Percentiles rank a stretch among this genome's conserved stretches.
These are phyloP conservation scores for Ophiostoma sp. DNA, from an alignment of 2,329 filamentous ascomycete genomes.

Conservation along the genomic window DNA sequence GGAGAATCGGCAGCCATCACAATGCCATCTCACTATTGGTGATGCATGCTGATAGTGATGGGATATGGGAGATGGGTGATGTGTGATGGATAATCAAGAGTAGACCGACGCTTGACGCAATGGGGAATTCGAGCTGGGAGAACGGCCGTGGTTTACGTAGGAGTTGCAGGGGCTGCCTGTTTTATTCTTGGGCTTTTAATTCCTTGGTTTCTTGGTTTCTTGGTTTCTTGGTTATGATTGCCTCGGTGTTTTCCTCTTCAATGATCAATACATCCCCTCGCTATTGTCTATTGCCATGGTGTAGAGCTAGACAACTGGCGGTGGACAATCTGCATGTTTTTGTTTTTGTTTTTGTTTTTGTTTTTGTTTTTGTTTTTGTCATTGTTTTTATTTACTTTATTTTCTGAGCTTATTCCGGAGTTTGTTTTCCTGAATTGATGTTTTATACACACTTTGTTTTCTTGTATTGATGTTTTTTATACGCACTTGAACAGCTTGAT, in stretches of 20 bases:
- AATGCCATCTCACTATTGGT: no score
- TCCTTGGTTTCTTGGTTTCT: not conserved
- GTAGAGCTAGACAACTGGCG: no score
- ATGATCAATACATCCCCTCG: not conserved
- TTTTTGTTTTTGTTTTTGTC: no score
- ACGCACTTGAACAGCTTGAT: no score
- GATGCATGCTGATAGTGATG: not conserved
- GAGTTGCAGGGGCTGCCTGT: not conserved
- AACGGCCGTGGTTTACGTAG: not conserved
- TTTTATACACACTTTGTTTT: no score
- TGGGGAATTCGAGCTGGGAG: not conserved
- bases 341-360: no score
- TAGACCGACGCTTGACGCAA: not conserved
- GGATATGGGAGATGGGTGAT: not conserved
- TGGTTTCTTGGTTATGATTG: not conserved
- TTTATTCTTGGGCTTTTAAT: not conserved
- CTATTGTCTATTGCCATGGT: no score
- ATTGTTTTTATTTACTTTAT: no score
- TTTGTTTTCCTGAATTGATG: no score
- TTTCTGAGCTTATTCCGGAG: no score
- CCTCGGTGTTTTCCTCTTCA: not conserved
- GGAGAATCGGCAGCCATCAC: not conserved
- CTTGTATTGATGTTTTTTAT: no score
- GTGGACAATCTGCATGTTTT: no score
- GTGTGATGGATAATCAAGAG: not conserved